Evolutionary conservation across 1,284 basidiomycete genomes (phyloP).

Genomic region (Ganoderma meredithae): DNA sequence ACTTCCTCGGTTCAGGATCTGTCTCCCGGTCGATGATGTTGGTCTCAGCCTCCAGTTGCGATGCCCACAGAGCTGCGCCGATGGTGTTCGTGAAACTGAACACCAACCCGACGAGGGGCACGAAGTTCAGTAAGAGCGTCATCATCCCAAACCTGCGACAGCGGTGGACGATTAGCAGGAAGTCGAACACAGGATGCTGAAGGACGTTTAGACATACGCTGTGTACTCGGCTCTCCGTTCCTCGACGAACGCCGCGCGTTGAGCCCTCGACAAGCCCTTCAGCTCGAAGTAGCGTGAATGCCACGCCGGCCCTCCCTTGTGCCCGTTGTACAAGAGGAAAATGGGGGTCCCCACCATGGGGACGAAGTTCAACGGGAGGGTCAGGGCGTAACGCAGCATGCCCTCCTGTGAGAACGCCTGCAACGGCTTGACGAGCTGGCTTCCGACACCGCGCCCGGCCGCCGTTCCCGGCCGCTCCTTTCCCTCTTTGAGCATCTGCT

Average conservation of each 20-base stretch:
- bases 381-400: constrained; percentile 52
- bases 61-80: constrained; percentile 79
- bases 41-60: constrained; percentile 58
- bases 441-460: constrained; percentile 41
- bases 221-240: constrained; percentile 52
- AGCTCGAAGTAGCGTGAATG: constrained; percentile 77
- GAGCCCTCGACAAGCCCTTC: constrained; percentile 58
- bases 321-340: constrained; percentile 63
- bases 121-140: constrained; percentile 65
- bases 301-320: constrained; percentile 57
- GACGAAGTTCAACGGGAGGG: constrained; percentile 70
- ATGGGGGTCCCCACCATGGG: constrained; percentile 72
- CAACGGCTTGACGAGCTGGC: constrained; percentile 46
- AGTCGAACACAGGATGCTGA: neutral
- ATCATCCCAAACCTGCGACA: constrained; percentile 62
- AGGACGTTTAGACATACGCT: constrained; percentile 44
- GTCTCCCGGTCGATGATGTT: constrained; percentile 36
- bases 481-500: constrained; percentile 45
- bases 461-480: constrained; percentile 35
- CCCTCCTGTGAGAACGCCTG: constrained; percentile 41
- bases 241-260: constrained; percentile 61
- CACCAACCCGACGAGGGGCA: constrained; percentile 64
- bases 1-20: constrained; percentile 9
- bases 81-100: constrained; percentile 65
- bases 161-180: neutral